Base-by-base conservation (phyloP, 2,329 filamentous ascomycete species). In the Ophiostoma montium region DNA sequence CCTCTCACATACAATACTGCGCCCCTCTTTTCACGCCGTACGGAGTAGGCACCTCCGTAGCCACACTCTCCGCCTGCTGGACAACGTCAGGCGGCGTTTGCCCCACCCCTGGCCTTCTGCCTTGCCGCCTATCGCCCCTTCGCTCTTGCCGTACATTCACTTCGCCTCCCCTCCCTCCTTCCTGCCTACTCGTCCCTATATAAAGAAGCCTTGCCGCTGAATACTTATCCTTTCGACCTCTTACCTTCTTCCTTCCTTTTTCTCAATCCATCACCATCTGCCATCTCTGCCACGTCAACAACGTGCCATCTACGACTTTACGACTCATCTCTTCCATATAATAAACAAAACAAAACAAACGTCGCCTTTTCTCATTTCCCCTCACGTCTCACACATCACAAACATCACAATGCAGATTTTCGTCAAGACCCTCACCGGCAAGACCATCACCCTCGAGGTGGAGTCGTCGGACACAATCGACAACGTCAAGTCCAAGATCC, bases 401-500 rank as follows among this genome's bases (percentile, higher is more conserved):
- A 46, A 36, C 46, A 47, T 43, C 76, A 79, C 77, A 67, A 86
- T 85, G 82, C 75, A 82, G 13, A 82, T 82, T 55, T 83, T 84
- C 57, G 80, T 83, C 58, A 85, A 81, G 71, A 83, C 78, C 4
- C 62, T 84, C 42, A 83, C 79, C 1, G 80, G 80, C 32, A 82
- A 82, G 72, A 83, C 79, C 0, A 82, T 83, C 57, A 82, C 80
- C 3, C 60, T 83, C 35, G 80, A 83, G 58, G 79, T 83, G 12
- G 79, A 83, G 61, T 76, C 72, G 3, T 81, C 76, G 2, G 79
- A 83, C 56, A 83, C 79, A 2, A 83, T 83, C 55, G 80, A 83
- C 62, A 83, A 83, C 57, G 79, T 83, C 9, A 83, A 84, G 70
- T 68, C 64, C 16, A 83, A 84, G 69, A 83, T 84, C 47, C 79